phyloP scores from a whole-genome alignment of 148 eudicot genomes.

The Vaccinium vitisidaea region DNA sequence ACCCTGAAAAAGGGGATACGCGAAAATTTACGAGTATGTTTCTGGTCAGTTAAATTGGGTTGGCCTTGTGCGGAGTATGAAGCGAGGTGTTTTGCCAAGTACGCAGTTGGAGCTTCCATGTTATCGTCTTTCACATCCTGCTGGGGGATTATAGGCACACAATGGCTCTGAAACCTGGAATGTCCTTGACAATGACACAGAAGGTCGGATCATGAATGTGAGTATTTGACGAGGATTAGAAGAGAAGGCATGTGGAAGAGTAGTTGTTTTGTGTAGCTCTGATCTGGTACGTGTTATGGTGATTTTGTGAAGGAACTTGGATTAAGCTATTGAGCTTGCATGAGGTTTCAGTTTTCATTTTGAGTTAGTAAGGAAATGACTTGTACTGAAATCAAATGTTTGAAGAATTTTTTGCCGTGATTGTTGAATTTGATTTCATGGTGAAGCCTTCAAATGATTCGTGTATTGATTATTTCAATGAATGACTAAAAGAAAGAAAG shows the following conservation, averaged over 20 bases:
- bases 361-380: not conserved
- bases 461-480: not conserved
- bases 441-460: not conserved
- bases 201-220: not conserved
- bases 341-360: not conserved
- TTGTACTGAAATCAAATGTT: not conserved
- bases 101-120: not conserved
- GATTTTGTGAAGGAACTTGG: not conserved
- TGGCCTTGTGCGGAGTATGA: not conserved
- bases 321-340: not conserved
- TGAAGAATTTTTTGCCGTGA: not conserved
- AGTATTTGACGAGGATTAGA: not conserved
- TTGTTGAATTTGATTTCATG: not conserved
- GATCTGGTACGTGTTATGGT: not conserved
- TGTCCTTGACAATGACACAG: not conserved
- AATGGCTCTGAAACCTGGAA: not conserved
- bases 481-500: not conserved
- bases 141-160: not conserved
- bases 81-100: not conserved
- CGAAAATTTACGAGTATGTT: not conserved
- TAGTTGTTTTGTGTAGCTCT: not conserved
- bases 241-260: not conserved
- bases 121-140: not conserved
- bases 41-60: constrained; percentile 3
- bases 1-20: constrained; percentile 1